Conservation (phyloP, 1,284 basidiomycete genomes). For the Entoloma clypeatum region DNA sequence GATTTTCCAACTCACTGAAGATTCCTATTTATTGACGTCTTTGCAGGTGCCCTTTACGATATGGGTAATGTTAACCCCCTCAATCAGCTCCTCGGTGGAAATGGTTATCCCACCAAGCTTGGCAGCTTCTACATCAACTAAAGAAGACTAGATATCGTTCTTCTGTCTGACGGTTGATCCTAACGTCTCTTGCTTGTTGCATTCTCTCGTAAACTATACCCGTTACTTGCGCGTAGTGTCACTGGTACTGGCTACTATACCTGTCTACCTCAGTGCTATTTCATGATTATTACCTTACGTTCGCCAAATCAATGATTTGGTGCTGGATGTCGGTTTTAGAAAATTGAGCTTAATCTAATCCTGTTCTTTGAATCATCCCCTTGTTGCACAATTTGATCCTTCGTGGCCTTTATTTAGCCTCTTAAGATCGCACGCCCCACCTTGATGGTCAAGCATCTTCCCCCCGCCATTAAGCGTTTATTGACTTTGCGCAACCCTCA, state of each 20-base stretch:
- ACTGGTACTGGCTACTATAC: constrained; percentile 22
- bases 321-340: background rate
- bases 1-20: background rate
- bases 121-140: constrained; percentile 40
- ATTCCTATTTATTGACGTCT: background rate
- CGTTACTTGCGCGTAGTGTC: constrained; percentile 16
- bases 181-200: constrained; percentile 1
- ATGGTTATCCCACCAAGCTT: constrained; percentile 46
- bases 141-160: constrained; percentile 5
- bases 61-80: constrained; percentile 65
- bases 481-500: constrained; percentile 67
- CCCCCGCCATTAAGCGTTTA: constrained; percentile 63
- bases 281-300: constrained; percentile 11
- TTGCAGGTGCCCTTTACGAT: constrained; percentile 58
- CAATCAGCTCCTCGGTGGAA: constrained; percentile 50
- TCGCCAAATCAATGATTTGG: background rate
- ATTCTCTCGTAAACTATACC: constrained; percentile 21
- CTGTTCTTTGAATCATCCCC: background rate
- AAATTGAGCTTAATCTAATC: background rate
- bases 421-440: background rate
- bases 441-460: constrained; percentile 41
- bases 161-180: background rate
- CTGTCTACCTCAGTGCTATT: constrained; percentile 11
- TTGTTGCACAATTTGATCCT: too few species aligned
- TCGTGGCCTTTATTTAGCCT: background rate